These are phyloP conservation scores for Adenanthera pavonina DNA, from an alignment of 306 rosid genomes.

Conservation along the genomic window DNA sequence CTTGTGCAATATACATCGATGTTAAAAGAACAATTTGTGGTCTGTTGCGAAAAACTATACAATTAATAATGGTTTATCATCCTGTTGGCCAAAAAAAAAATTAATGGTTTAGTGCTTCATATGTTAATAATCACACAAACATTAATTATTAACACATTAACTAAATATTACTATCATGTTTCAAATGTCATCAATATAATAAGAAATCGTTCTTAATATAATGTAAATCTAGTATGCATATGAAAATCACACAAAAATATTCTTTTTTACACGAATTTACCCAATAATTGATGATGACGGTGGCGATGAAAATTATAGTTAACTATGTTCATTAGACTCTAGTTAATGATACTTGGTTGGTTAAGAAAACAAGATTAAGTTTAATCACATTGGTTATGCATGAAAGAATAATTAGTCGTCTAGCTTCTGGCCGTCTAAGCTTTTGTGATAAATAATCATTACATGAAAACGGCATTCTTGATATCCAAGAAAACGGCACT, in stretches of 20 bases:
- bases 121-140: background rate
- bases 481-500: background rate
- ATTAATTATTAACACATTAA: background rate
- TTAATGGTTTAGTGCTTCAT: background rate
- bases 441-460: background rate
- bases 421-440: too few species aligned
- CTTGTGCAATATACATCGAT: too few species aligned
- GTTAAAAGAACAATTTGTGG: too few species aligned
- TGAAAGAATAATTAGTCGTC: background rate
- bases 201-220: background rate
- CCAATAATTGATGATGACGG: background rate
- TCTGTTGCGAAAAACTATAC: background rate
- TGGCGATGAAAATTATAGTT: too few species aligned
- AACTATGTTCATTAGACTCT: background rate
- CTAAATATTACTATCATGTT: background rate
- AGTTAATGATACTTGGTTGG: background rate
- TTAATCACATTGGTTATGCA: background rate
- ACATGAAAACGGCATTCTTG: background rate
- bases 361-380: background rate
- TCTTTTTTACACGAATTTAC: background rate
- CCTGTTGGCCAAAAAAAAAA: background rate
- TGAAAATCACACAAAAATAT: background rate
- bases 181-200: background rate
- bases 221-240: background rate
- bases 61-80: background rate